Evolutionary conservation across 2,329 filamentous ascomycete genomes (phyloP), one percentile per base, ranked within the genome.

Genomic region (Bipolaris gigantea): DNA sequence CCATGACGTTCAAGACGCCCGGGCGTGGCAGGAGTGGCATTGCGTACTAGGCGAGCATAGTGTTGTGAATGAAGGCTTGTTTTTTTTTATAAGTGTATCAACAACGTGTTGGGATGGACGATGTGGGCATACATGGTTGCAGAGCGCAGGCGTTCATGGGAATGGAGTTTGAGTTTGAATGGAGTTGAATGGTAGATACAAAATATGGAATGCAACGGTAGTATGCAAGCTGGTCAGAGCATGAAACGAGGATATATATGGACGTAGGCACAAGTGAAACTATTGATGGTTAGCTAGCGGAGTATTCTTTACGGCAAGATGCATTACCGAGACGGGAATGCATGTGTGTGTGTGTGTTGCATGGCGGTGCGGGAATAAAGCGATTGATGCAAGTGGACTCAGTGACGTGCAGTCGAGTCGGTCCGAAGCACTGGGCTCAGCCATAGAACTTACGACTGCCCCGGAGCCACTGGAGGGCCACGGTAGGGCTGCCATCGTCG

Each of bases 1-100:
- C 68, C 3, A 73, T 71, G 69, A 65, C 60, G 10, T 73, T 74
- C 55, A 73, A 69, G 62, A 74, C 70, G 3, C 41, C 61, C 23
- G 66, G 67, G 23, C 53, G 61, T 13, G 59, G 63, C 18, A 57
- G 56, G 36, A 65, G 58, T 45, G 70, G 71, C 10, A 50, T 42
- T 13, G 68, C 70, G 10, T 73, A 66, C 38, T 71, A 48, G 64
- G 38, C 10, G n/a, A 11, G 23, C 21, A 18, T 30, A 7, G n/a
- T 23, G 4, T 15, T 21, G 18, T 34, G 27, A 5, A 32, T 11
- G 9, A 30, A 9, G 34, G 10, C 25, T 30, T 42, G 30, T 42
- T 27, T 30, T 42, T 27, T 30, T 42, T 27, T 18, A 10, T n/a
- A 34, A 18, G 6, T 42, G 40, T 42, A 32, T 32, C 16, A 27